phyloP scores from a whole-genome alignment of 2,329 filamentous ascomycete species.

The Aspergillus arachidicola region DNA sequence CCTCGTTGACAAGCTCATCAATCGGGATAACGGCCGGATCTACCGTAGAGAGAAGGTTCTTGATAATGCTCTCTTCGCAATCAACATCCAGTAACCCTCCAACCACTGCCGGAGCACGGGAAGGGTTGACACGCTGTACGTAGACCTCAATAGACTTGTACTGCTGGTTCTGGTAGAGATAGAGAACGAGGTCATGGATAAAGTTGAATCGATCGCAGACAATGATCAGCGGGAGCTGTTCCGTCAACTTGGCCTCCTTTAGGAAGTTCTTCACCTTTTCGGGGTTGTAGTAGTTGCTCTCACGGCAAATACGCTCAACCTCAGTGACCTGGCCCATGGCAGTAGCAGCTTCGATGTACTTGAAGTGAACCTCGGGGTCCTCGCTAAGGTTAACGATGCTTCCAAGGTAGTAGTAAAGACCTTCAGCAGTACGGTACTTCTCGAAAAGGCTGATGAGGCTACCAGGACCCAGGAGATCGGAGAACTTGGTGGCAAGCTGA shows the following conservation, averaged over 20 bases:
- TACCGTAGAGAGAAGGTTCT: constrained; percentile 82
- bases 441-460: constrained; percentile 91
- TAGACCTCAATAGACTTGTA: constrained; percentile 99
- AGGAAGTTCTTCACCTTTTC: constrained; percentile 99
- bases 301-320: constrained; percentile 94
- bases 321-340: constrained; percentile 92
- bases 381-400: constrained; percentile 97
- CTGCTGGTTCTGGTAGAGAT: constrained; percentile 98
- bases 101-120: constrained; percentile 86
- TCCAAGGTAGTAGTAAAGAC: constrained; percentile 96
- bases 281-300: constrained; percentile 85
- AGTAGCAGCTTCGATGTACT: constrained; percentile 97
- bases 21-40: constrained; percentile 85
- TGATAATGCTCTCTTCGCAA: constrained; percentile 95
- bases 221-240: constrained; percentile 95
- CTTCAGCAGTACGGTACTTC: constrained; percentile 96
- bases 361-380: constrained; percentile 95
- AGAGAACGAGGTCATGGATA: constrained; percentile 92
- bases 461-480: constrained; percentile 85
- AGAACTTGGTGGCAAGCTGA: constrained; percentile 96
- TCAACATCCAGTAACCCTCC: constrained; percentile 94
- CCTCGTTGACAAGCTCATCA: constrained; percentile 88
- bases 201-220: constrained; percentile 99
- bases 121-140: constrained; percentile 93
- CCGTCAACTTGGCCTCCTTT: constrained; percentile 88